Evolutionary conservation across 2,329 filamentous ascomycete genomes (phyloP), one percentile per base, ranked within the genome.

Genomic region (Verticillium zaregamsianum): DNA sequence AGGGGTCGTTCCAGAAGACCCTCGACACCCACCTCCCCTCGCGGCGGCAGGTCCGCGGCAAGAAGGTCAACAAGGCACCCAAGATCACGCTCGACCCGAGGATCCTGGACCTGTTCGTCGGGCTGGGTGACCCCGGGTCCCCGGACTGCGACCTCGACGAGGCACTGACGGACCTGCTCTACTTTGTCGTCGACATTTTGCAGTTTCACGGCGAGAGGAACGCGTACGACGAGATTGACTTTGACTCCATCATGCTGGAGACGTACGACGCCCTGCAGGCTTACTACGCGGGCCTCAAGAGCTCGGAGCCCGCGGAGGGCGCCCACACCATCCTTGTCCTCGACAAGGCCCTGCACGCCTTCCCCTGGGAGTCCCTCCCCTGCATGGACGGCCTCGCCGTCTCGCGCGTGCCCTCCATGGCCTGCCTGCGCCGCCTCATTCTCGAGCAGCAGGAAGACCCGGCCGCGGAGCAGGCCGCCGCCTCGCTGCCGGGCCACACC

Each of bases 171-270:
- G 95, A 99, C 72, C 79, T 99, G 32, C 84, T 99, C 3, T 98
- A 97, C 76, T 98, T 98, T 72, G 91, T 98, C 1, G 89, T 99
- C 6, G 95, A 99, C 69, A 93, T 98, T 59, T 81, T 99, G 3
- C 95, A 98, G 72, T 98, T 99, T 74, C 92, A 97, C 68, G 95
- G 95, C 17, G 96, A 99, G 76, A 86, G 88, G 57, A 99, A 98
- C 71, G 95, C 96, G 0, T 97, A 97, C 75, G 95, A 99, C 68
- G 95, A 99, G 77, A 91, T 99, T 65, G 94, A 98, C 74, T 96
- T 98, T 71, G 95, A 99, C 66, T 79, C 84, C 67, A 96, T 99
- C 86, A 87, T 93, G 5, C 83, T 98, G 45, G 93, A 97, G 68
- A 92, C 91, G 0, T 84, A 92, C 45, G 94, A 97, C 75, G 92